Base-by-base conservation (phyloP, 768 basidiomycete species). In the Boletus sp. region DNA sequence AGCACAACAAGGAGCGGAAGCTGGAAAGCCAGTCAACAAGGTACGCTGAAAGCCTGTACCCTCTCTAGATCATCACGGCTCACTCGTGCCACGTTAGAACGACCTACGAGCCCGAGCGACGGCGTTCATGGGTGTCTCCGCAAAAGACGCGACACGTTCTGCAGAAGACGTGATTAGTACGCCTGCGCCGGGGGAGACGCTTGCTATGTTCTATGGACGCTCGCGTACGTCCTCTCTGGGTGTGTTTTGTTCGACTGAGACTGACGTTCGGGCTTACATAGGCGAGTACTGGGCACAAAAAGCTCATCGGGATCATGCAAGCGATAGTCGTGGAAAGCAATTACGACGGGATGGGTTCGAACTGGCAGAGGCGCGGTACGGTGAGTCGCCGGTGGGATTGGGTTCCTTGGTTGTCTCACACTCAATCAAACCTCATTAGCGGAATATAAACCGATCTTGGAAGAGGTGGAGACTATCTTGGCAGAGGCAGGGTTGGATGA, bases 401-500 rank as follows among this genome's bases (percentile, higher is more conserved):
- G 3, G 4, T 33, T 32, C 1, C 1, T 19, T 32, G 29, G 29
- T 34, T 37, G 10, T 37, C 43, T 47, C 14, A 40, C 25, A 10
- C 30, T 38, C n/a, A 40, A 23, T 41, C 1, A 29, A 27, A 7
- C 21, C 2, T 15, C 27, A 1, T 35, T 64, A 90, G 89, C 72
- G n/a, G 76, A 75, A 34, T 96, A 96, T 65, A 90, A 92, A 63
- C 93, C 92, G 0, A 79, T 90, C 7, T 69, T 95, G 17, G 75
- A 85, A 57, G 89, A 94, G 65, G 87, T 93, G 3, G 90, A 92
- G 65, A 86, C 80, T 60, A 93, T 94, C 40, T 69, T 93, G 47
- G 82, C 80, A 10, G 90, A 91, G 61, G 92, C 93, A 0, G 93
- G 91, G 0, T 69, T 94, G 48, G 90, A 94, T 54, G 88, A 89